These are phyloP conservation scores for Heterobasidion parviporum DNA, from an alignment of 1,284 basidiomycete species.

Conservation along the genomic window DNA sequence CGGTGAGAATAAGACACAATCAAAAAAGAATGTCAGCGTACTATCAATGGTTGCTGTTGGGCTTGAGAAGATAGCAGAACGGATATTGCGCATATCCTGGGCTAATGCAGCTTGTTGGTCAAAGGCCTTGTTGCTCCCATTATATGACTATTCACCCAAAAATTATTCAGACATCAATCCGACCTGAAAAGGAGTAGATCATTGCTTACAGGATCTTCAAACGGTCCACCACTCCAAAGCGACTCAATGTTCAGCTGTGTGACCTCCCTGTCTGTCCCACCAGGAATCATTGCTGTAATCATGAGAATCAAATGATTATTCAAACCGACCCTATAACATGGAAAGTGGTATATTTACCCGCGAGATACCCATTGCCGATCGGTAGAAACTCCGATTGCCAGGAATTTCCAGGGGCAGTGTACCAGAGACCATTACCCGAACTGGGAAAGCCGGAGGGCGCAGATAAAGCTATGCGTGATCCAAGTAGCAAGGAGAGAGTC, in stretches of 20 bases:
- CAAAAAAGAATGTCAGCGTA: constrained; percentile 15
- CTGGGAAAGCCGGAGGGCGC: constrained; percentile 50
- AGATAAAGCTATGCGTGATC: constrained; percentile 1
- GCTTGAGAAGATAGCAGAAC: constrained; percentile 49
- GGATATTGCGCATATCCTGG: constrained; percentile 41
- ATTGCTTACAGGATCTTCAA: constrained; percentile 46
- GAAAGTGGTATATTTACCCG: constrained; percentile 31
- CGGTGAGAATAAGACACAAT: neutral
- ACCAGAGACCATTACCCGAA: constrained; percentile 73
- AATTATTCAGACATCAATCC: neutral
- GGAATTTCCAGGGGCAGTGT: constrained; percentile 36
- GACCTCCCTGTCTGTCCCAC: constrained; percentile 49
- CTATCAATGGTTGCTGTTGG: constrained; percentile 51
- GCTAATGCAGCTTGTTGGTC: constrained; percentile 37
- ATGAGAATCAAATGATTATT: neutral
- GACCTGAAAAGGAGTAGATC: neutral
- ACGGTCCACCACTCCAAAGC: constrained; percentile 70
- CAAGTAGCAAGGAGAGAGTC: neutral
- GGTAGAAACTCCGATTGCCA: constrained; percentile 60
- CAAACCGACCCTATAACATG: neutral
- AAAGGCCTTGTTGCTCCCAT: constrained; percentile 58
- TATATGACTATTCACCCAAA: constrained; percentile 39
- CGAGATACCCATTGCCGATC: constrained; percentile 67
- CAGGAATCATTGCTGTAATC: constrained; percentile 51
- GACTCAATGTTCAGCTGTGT: constrained; percentile 68